A percentile compares a stretch with the other conserved stretches of the same genome.
Evolutionary conservation across 306 rosid genomes (phyloP).

Genomic region (Prosopis cineraria): DNA sequence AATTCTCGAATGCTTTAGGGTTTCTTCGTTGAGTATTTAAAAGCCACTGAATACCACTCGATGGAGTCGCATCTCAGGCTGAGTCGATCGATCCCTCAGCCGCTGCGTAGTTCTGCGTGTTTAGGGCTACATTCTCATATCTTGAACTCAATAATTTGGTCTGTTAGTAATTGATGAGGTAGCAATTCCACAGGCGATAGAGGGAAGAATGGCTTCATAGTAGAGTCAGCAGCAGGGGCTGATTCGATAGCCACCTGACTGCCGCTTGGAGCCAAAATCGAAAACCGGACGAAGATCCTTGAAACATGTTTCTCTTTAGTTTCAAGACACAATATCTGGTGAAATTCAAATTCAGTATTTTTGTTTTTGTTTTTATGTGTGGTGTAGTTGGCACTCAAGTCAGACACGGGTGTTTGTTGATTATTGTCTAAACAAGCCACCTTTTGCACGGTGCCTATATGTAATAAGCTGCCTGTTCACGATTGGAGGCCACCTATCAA

Average conservation of each 20-base stretch:
- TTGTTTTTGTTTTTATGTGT: not conserved
- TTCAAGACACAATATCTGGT: slow-evolving; percentile 63
- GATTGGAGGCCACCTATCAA: not conserved
- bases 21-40: not conserved
- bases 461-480: not conserved
- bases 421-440: slow-evolving; percentile 46
- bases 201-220: slow-evolving; percentile 42
- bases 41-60: not conserved
- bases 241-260: slow-evolving; percentile 49
- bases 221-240: slow-evolving; percentile 70
- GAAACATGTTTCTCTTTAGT: slow-evolving; percentile 42
- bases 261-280: slow-evolving; percentile 63
- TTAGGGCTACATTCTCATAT: not conserved
- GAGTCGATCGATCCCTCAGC: not conserved
- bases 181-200: not conserved
- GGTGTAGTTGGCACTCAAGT: slow-evolving; percentile 30
- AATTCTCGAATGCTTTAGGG: not conserved
- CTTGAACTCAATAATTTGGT: not conserved
- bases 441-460: slow-evolving; percentile 71
- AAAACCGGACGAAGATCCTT: slow-evolving; percentile 65
- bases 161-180: not conserved
- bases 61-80: not conserved
- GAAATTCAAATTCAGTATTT: slow-evolving; percentile 17
- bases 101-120: not conserved
- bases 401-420: slow-evolving; percentile 90